Conservation (phyloP, 495 filamentous ascomycete genomes). For the Hypoxylon crocopeplum region DNA sequence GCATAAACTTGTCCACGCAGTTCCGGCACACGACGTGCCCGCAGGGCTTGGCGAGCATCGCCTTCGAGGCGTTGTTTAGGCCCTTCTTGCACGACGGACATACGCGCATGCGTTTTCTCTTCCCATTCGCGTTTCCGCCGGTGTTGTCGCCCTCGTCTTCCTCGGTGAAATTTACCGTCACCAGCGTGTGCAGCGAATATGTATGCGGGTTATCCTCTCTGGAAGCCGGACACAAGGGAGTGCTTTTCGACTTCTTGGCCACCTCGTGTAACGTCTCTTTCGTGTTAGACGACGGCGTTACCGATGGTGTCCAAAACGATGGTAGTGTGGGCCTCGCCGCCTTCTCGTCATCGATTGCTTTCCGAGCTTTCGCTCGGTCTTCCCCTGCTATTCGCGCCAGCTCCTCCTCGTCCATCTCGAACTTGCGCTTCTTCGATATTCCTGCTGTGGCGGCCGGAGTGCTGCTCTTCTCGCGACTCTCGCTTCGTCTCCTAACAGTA, state of each 20-base stretch:
- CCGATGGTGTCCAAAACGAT: constrained; percentile 92
- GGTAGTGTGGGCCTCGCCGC: constrained; percentile 76
- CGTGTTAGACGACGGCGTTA: constrained; percentile 70
- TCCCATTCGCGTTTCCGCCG: constrained; percentile 44
- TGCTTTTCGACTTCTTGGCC: constrained; percentile 69
- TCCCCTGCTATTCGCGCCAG: constrained; percentile 71
- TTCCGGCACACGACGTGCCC: constrained; percentile 92
- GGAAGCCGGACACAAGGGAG: constrained; percentile 82
- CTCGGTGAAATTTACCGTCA: constrained; percentile 81
- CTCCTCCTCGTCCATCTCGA: constrained; percentile 84
- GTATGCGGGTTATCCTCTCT: constrained; percentile 70
- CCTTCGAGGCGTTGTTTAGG: constrained; percentile 82
- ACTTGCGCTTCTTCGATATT: constrained; percentile 69
- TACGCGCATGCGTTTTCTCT: constrained; percentile 61
- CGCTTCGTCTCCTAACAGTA: constrained; percentile 12
- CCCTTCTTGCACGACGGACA: constrained; percentile 91
- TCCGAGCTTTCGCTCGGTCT: constrained; percentile 72
- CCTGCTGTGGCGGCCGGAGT: not conserved
- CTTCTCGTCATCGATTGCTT: constrained; percentile 77
- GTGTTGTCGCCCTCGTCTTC: constrained; percentile 60
- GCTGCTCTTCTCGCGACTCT: constrained; percentile 1
- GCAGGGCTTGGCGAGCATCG: constrained; percentile 88
- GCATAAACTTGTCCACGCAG: constrained; percentile 90
- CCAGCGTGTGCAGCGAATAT: constrained; percentile 82
- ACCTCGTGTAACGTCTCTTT: constrained; percentile 59